Percentiles rank a stretch among this genome's conserved stretches.
Conservation (phyloP, 2,329 filamentous ascomycete species). For the Coleophoma cylindrospora region DNA sequence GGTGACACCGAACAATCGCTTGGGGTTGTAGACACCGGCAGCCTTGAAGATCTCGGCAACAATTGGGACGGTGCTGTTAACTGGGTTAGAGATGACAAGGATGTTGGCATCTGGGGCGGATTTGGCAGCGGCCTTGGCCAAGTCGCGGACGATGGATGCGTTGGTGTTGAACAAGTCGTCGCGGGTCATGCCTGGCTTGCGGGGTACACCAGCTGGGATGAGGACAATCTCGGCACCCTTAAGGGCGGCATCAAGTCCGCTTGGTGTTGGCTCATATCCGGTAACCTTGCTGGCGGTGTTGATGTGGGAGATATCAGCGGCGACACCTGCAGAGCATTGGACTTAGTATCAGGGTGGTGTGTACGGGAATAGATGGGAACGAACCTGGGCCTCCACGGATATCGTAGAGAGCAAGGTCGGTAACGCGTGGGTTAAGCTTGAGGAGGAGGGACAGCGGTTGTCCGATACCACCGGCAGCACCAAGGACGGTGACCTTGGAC, state of each 20-base stretch:
- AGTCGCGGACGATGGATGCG: slow-evolving; percentile 96
- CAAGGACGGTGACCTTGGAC: slow-evolving; percentile 96
- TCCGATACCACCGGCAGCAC: slow-evolving; percentile 96
- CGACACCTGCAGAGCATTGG: slow-evolving; percentile 65
- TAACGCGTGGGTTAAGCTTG: slow-evolving; percentile 96
- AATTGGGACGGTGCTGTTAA: slow-evolving; percentile 99
- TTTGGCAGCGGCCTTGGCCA: slow-evolving; percentile 91
- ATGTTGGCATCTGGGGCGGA: slow-evolving; percentile 88
- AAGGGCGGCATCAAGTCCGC: slow-evolving; percentile 73
- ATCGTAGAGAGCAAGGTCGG: slow-evolving; percentile 94
- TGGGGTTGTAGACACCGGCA: slow-evolving; percentile 95
- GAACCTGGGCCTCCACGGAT: slow-evolving; percentile 89
- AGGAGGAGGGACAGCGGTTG: slow-evolving; percentile 96
- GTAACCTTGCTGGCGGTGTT: slow-evolving; percentile 96
- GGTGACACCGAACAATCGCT: slow-evolving; percentile 98
- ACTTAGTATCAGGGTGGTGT: slow-evolving; percentile 16
- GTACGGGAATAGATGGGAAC: slow-evolving; percentile 27
- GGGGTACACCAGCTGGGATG: slow-evolving; percentile 96
- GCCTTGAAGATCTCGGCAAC: slow-evolving; percentile 95
- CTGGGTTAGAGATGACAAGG: slow-evolving; percentile 97
- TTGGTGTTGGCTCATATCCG: slow-evolving; percentile 76
- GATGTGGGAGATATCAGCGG: slow-evolving; percentile 96
- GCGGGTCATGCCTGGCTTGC: slow-evolving; percentile 95
- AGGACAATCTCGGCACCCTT: slow-evolving; percentile 90
- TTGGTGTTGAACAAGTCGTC: slow-evolving; percentile 99